Evolutionary conservation across 2,329 filamentous ascomycete species (phyloP), one percentile per base, ranked within the genome.

Genomic region (Didymellaceae sp.): DNA sequence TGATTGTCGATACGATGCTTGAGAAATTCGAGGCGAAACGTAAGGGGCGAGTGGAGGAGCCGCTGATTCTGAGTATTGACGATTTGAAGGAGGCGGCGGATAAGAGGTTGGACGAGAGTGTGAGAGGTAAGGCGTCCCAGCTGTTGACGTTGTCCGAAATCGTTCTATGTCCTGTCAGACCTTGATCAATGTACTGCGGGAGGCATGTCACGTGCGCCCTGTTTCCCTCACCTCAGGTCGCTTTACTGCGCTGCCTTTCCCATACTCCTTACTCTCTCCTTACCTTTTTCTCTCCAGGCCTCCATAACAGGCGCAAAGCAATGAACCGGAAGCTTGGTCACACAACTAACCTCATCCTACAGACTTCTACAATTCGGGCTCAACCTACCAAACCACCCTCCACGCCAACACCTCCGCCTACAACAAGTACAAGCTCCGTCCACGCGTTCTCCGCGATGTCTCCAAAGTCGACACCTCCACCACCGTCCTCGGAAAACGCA

Each of bases 301-400:
- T n/a, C n/a, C n/a, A n/a, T n/a, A n/a, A n/a, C n/a, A n/a, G n/a
- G n/a, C n/a, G n/a, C n/a, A n/a, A n/a, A n/a, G n/a, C n/a, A n/a
- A n/a, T n/a, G n/a, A n/a, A n/a, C n/a, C n/a, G n/a, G n/a, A n/a
- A n/a, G n/a, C n/a, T n/a, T n/a, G n/a, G n/a, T n/a, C n/a, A n/a
- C n/a, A n/a, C n/a, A n/a, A n/a, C n/a, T n/a, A 21, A 52, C 24
- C 25, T 7, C 14, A 10, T 2, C 26, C 5, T 21, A 11, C 16
- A 77, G 81, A 83, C 41, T 84, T 83, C 67, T 84, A 79, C 65
- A 83, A 84, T 61, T 81, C 79, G 52, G 82, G 82, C 5, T 79
- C 81, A 5, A 83, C 82, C 70, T 80, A 82, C 54, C 70, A 81
- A 22, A 20, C 39, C 35, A 40, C 43, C 16, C 7, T 46, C 7